phyloP scores from a whole-genome alignment of 441 rosid genomes.

The Euphorbia corollata region DNA sequence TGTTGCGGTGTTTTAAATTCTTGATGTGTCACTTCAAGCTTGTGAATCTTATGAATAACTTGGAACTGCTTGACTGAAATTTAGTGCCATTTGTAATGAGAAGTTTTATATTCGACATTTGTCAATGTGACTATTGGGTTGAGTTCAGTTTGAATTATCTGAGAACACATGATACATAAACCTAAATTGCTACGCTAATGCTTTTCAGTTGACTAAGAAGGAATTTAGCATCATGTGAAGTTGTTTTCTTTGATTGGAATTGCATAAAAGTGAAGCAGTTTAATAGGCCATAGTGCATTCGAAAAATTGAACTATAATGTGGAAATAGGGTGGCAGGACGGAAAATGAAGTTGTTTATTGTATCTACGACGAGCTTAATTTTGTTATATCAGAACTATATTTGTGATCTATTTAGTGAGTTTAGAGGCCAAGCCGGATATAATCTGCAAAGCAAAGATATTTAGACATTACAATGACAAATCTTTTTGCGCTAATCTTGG shows the following conservation, averaged over 20 bases:
- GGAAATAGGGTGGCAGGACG: neutral
- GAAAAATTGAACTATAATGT: neutral
- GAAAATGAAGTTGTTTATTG: neutral
- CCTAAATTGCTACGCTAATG: neutral
- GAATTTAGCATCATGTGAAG: neutral
- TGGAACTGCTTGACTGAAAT: neutral
- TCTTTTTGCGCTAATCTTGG: neutral
- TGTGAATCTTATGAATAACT: neutral
- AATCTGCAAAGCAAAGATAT: slow-evolving; percentile 7
- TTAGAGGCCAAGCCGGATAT: slow-evolving; percentile 8
- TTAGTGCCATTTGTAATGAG: neutral
- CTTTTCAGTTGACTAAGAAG: neutral
- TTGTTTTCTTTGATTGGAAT: neutral
- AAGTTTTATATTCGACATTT: neutral
- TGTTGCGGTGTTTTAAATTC: no score
- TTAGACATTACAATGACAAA: neutral
- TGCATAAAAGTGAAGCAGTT: neutral
- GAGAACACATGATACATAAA: neutral
- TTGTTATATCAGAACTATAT: neutral
- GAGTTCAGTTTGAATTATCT: neutral
- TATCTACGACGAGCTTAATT: neutral
- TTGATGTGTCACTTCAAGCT: neutral
- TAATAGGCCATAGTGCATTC: neutral
- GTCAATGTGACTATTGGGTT: neutral
- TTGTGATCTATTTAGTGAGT: neutral